phyloP scores from a whole-genome alignment of 352 stramenopile species.

The Pythium insidiosum region DNA sequence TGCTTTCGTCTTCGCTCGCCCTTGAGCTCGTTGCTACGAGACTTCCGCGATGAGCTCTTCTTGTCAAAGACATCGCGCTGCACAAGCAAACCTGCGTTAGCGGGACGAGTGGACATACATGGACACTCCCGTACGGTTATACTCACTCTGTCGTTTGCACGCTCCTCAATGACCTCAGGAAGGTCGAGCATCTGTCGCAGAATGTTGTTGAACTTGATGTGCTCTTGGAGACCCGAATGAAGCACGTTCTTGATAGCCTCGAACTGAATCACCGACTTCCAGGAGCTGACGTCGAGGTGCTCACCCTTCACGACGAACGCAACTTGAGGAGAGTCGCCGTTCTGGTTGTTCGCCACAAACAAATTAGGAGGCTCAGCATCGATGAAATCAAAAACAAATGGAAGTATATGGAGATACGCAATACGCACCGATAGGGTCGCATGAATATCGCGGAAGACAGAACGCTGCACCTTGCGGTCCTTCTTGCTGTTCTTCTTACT shows the following conservation, averaged over 20 bases:
- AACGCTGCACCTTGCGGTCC: slow-evolving; percentile 77
- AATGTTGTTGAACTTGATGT: slow-evolving; percentile 88
- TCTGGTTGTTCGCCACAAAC: no score
- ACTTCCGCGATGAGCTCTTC: slow-evolving; percentile 66
- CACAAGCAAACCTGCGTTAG: slow-evolving; percentile 1
- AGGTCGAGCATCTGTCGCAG: slow-evolving; percentile 68
- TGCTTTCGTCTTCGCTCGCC: slow-evolving; percentile 70
- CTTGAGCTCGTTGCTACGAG: slow-evolving; percentile 77
- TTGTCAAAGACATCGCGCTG: slow-evolving; percentile 80
- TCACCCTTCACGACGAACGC: slow-evolving; percentile 76
- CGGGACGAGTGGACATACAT: background rate
- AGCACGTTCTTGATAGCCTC: slow-evolving; percentile 75
- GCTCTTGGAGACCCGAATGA: slow-evolving; percentile 63
- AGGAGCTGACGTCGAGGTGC: slow-evolving; percentile 62
- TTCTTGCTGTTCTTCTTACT: slow-evolving; percentile 90
- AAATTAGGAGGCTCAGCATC: no score
- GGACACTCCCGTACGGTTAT: background rate
- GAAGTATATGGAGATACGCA: no score
- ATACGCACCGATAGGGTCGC: slow-evolving; percentile 61
- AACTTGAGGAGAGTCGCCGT: slow-evolving; percentile 69
- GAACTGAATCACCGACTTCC: slow-evolving; percentile 77
- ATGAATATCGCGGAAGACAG: slow-evolving; percentile 81
- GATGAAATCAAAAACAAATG: no score
- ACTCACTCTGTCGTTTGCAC: slow-evolving; percentile 61
- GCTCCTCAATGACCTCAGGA: slow-evolving; percentile 68